Conservation (phyloP, 768 basidiomycete genomes). For the Tylopilus felleus region DNA sequence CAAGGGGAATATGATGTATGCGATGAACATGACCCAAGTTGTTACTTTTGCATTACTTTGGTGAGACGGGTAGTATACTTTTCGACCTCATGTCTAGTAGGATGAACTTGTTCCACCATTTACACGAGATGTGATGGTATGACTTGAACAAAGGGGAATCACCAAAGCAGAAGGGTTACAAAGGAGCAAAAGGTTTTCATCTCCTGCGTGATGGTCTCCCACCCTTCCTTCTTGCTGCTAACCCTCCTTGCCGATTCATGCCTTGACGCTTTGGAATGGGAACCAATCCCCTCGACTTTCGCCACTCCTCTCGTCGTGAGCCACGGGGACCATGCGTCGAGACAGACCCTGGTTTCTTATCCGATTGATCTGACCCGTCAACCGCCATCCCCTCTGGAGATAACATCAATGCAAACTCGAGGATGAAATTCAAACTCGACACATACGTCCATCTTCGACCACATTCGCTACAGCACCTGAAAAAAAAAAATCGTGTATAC, state of each 20-base stretch:
- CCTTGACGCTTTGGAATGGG: slow-evolving; percentile 47
- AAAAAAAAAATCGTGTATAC: slow-evolving; percentile 2
- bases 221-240: slow-evolving; percentile 60
- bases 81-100: slow-evolving; percentile 7
- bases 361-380: slow-evolving; percentile 35
- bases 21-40: not conserved
- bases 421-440: not conserved
- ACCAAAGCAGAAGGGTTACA: too few relatives aligned
- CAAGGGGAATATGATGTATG: not conserved
- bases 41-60: not conserved
- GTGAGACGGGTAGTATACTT: slow-evolving; percentile 11
- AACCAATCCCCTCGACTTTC: slow-evolving; percentile 71
- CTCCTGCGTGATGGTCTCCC: slow-evolving; percentile 71
- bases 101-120: not conserved
- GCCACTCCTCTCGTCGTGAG: slow-evolving; percentile 79
- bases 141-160: not conserved
- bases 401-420: not conserved
- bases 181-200: slow-evolving; percentile 30
- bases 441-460: slow-evolving; percentile 20
- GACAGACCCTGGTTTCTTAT: slow-evolving; percentile 38
- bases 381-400: slow-evolving; percentile 51
- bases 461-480: slow-evolving; percentile 16
- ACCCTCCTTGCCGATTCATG: slow-evolving; percentile 65
- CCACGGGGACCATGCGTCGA: slow-evolving; percentile 82
- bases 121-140: not conserved